Conservation (phyloP, 176 grass and related monocot genomes). For the Puya raimondii region DNA sequence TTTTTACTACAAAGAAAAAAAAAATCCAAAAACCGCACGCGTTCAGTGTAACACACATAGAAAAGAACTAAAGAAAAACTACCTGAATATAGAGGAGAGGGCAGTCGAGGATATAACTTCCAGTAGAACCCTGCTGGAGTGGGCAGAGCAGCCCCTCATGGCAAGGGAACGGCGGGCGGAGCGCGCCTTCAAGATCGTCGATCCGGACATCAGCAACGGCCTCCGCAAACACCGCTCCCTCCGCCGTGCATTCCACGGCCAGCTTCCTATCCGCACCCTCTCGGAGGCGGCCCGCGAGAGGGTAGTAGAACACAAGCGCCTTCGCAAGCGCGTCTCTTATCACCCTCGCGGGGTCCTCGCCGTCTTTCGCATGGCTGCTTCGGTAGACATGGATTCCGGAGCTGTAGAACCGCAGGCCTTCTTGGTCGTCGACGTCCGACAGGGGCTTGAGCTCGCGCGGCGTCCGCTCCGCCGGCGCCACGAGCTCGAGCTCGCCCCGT, state of each 20-base stretch:
- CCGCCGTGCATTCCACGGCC: slow-evolving; percentile 12
- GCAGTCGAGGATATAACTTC: neutral
- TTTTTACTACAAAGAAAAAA: no score
- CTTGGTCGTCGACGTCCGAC: slow-evolving; percentile 16
- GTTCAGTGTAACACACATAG: no score
- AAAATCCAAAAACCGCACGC: no score
- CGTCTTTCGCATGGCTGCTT: neutral
- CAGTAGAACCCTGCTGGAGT: neutral
- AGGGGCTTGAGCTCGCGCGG: slow-evolving; percentile 14
- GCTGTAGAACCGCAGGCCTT: slow-evolving; percentile 3
- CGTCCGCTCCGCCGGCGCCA: neutral
- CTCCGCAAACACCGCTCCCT: slow-evolving; percentile 17
- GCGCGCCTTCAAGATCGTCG: neutral
- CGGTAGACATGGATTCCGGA: neutral
- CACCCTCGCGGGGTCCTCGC: slow-evolving; percentile 2
- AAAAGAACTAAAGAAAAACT: neutral
- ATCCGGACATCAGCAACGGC: slow-evolving; percentile 12
- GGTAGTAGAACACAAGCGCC: slow-evolving; percentile 11
- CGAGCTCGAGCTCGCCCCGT: neutral
- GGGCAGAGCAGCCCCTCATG: neutral
- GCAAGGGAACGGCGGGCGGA: neutral
- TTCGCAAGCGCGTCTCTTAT: slow-evolving; percentile 6
- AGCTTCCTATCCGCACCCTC: slow-evolving; percentile 6
- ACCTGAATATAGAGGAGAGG: neutral
- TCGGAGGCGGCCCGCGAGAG: slow-evolving; percentile 7